Conservation (phyloP, 2,329 filamentous ascomycete species). For the Botrytis tulipae region DNA sequence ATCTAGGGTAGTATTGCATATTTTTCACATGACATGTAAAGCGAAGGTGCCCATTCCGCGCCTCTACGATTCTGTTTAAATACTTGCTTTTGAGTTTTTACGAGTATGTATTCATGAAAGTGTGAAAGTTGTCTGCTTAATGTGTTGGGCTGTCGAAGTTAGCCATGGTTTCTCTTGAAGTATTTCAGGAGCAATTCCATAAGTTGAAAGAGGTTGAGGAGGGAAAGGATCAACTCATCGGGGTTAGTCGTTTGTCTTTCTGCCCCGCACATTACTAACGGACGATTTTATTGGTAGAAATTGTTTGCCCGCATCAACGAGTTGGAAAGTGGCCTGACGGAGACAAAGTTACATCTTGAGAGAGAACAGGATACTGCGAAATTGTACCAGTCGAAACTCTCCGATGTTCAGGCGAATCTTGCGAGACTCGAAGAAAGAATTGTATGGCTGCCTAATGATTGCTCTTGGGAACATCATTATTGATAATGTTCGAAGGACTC, state of each 20-base stretch:
- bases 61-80: background rate
- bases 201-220: conserved; percentile 20
- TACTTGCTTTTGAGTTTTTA: background rate
- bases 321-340: conserved; percentile 16
- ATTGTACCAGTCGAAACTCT: conserved; percentile 18
- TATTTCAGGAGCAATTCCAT: conserved; percentile 22
- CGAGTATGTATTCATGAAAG: background rate
- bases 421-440: background rate
- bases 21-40: conserved; percentile 1
- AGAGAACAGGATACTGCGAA: conserved; percentile 21
- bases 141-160: conserved; percentile 4
- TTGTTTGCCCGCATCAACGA: conserved; percentile 20
- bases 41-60: background rate
- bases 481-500: background rate
- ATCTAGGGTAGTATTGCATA: conserved; percentile 7
- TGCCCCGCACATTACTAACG: background rate
- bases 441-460: background rate
- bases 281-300: conserved; percentile 7
- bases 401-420: conserved; percentile 9
- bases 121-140: background rate
- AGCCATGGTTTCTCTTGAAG: conserved; percentile 21
- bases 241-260: conserved; percentile 7
- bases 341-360: conserved; percentile 22
- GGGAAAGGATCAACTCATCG: conserved; percentile 21
- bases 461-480: background rate